Evolutionary conservation across 1,284 basidiomycete genomes (phyloP), one percentile per base, ranked within the genome.

Genomic region (Omphalotus olearius): DNA sequence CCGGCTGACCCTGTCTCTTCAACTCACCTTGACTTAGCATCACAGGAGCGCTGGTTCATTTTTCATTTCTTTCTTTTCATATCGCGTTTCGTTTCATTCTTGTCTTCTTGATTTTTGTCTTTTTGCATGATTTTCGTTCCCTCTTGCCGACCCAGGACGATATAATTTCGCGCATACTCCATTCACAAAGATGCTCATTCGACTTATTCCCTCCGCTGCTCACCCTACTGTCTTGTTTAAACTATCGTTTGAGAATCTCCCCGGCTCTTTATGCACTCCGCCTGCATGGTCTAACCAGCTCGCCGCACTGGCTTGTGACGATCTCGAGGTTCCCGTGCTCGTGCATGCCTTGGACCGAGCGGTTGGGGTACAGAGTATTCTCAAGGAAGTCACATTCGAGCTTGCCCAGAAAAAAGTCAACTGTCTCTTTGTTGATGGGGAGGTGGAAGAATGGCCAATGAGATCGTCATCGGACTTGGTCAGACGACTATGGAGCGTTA

Each of bases 211-310:
- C 9, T 69, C 74, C 0, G 70, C 78, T 7, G 69, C 74, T 0
- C 61, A 71, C 1, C 79, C 85, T 14, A 80, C 82, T 41, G 81
- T 93, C 61, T 78, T 88, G 63, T 90, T 91, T 69, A 80, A 77
- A 26, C 67, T 91, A 47, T 66, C 79, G 28, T 83, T 88, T 55
- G 67, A 68, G 16, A 67, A 76, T 55, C 73, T 85, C 17, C 78
- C 82, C n/a, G 60, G 69, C 2, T 60, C 66, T 41, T 62, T 82
- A 3, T 69, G 74, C 33, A 61, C 76, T 44, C 79, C 85, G 10
- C 67, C 60, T 47, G 74, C 71, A 47, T 89, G 77, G 87, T 74
- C 74, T 45, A 71, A 69, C 50, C 80, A 83, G 57, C 67, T 84
- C 17, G 69, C 75, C 13, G 64, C 74, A 25, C 68, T 85, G 20